These are phyloP conservation scores for Haplosporangium sp. DNA, from an alignment of 371 early-diverging fungal genomes.

Conservation along the genomic window DNA sequence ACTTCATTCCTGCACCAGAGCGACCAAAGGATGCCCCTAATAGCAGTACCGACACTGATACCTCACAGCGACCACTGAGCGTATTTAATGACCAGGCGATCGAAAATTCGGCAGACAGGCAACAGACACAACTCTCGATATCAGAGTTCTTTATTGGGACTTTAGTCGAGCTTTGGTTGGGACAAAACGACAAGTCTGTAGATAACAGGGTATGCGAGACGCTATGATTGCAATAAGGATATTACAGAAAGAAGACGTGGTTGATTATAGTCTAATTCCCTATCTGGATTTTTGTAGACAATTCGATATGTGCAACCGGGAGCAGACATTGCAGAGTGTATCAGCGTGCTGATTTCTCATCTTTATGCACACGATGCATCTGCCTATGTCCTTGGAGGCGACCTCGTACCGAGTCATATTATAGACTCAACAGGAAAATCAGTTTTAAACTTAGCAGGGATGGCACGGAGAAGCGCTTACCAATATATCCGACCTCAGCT, in stretches of 20 bases:
- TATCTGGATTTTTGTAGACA: constrained; percentile 11
- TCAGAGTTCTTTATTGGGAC: constrained; percentile 55
- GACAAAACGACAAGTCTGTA: constrained; percentile 44
- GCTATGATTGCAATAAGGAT: background rate
- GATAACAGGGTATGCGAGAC: constrained; percentile 37
- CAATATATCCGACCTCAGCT: constrained; percentile 49
- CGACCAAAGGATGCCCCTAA: constrained; percentile 3
- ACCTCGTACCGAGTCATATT: constrained; percentile 32
- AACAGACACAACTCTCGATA: constrained; percentile 40
- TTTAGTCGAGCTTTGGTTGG: constrained; percentile 47
- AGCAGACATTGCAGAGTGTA: constrained; percentile 39
- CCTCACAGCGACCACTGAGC: constrained; percentile 12
- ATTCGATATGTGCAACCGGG: constrained; percentile 51
- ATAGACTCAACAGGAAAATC: constrained; percentile 27
- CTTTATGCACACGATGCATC: constrained; percentile 34
- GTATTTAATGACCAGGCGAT: constrained; percentile 40
- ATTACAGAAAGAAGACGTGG: background rate
- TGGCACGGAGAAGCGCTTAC: constrained; percentile 51
- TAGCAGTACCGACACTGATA: background rate
- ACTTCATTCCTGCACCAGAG: constrained; percentile 48
- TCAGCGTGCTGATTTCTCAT: constrained; percentile 31
- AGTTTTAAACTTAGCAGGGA: constrained; percentile 31
- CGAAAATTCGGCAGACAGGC: constrained; percentile 35
- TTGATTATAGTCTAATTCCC: background rate
- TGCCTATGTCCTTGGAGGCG: constrained; percentile 47